phyloP scores from a whole-genome alignment of 805 yeast genomes.

The Saccharomyces eubayanus region DNA sequence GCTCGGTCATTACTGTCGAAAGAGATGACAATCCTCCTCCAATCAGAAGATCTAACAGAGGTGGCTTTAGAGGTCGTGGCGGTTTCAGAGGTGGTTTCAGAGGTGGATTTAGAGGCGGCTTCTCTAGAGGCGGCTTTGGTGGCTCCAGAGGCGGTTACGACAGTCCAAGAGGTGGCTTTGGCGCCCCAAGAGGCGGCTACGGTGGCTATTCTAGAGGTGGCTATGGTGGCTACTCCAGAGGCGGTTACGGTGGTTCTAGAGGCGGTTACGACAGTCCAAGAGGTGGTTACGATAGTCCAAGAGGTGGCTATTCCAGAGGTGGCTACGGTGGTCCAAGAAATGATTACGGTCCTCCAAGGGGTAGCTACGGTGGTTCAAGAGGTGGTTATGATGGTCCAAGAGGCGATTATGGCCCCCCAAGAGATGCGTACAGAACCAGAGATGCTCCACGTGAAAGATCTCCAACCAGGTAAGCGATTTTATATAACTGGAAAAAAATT shows the following conservation, averaged over 20 bases:
- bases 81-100: constrained; percentile 43
- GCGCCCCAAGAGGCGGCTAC: constrained; percentile 29
- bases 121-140: constrained; percentile 34
- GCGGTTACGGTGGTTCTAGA: constrained; percentile 28
- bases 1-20: constrained; percentile 62
- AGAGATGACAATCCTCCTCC: constrained; percentile 58
- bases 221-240: constrained; percentile 22
- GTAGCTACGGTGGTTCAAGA: constrained; percentile 27
- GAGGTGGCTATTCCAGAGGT: constrained; percentile 28
- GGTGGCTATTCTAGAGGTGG: constrained; percentile 28
- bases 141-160: constrained; percentile 36
- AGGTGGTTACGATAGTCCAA: constrained; percentile 22
- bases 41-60: constrained; percentile 40
- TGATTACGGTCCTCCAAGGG: constrained; percentile 22
- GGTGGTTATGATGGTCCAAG: constrained; percentile 26
- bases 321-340: constrained; percentile 30
- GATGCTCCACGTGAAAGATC: constrained; percentile 59
- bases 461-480: constrained; percentile 55
- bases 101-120: constrained; percentile 37
- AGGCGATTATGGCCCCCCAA: constrained; percentile 28
- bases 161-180: constrained; percentile 31
- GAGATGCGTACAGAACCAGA: constrained; percentile 43
- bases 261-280: constrained; percentile 37
- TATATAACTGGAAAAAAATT: constrained; percentile 4
- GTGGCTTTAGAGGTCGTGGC: constrained; percentile 41